Conservation (phyloP, 192 early-diverging fungal species). For the Podila verticillata region DNA sequence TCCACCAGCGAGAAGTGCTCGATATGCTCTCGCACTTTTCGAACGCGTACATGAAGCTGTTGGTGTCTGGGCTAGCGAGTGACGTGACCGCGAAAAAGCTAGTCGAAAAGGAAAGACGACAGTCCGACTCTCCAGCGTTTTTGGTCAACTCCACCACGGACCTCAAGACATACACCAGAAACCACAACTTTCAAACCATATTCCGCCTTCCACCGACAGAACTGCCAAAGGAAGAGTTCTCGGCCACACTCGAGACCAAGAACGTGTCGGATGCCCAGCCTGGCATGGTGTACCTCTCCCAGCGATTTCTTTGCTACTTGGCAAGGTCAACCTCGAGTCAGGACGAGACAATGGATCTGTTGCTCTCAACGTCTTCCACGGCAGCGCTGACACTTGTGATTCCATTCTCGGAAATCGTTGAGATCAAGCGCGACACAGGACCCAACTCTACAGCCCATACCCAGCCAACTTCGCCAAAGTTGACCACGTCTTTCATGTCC, state of each 20-base stretch:
- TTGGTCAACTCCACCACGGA: slow-evolving; percentile 21
- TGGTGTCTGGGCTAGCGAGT: slow-evolving; percentile 11
- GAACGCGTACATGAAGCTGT: slow-evolving; percentile 33
- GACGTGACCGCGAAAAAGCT: background rate
- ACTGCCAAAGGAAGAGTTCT: slow-evolving; percentile 5
- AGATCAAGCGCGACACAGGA: slow-evolving; percentile 33
- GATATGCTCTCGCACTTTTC: slow-evolving; percentile 44
- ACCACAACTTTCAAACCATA: slow-evolving; percentile 7
- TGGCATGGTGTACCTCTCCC: slow-evolving; percentile 21
- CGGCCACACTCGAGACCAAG: slow-evolving; percentile 28
- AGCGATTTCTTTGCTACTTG: slow-evolving; percentile 37
- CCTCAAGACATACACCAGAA: slow-evolving; percentile 12
- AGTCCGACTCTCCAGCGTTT: background rate
- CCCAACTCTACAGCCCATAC: slow-evolving; percentile 5
- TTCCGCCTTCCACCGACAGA: slow-evolving; percentile 31
- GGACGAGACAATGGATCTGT: background rate
- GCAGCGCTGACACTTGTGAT: slow-evolving; percentile 23
- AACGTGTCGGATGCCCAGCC: slow-evolving; percentile 8
- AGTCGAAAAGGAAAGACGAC: background rate
- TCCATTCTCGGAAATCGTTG: slow-evolving; percentile 26
- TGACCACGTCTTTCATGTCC: slow-evolving; percentile 16
- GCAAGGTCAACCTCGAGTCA: background rate
- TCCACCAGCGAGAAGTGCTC: slow-evolving; percentile 32
- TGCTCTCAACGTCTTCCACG: background rate
- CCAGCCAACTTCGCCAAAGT: background rate